Conservation (phyloP, 441 rosid genomes). For the Corymbia calophylla region DNA sequence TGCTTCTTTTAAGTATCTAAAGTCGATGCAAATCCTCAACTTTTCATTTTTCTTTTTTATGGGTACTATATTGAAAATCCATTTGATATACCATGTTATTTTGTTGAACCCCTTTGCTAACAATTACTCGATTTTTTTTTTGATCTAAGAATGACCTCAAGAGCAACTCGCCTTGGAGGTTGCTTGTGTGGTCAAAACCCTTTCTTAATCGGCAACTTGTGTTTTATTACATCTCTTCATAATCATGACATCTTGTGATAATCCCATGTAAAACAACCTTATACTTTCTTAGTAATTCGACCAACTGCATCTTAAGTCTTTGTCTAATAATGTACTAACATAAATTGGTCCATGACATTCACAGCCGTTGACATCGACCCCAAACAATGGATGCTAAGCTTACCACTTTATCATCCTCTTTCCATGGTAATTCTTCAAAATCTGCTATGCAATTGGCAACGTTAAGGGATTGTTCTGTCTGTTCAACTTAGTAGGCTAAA, state of each 20-base stretch:
- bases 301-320: not conserved
- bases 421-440: not conserved
- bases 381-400: not conserved
- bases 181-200: not conserved
- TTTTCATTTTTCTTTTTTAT: no score
- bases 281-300: no score
- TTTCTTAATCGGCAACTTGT: not conserved
- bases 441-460: not conserved
- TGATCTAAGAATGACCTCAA: not conserved
- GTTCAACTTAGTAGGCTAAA: not conserved
- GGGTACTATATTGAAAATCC: no score
- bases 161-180: not conserved
- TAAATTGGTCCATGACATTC: not conserved
- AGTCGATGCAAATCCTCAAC: no score
- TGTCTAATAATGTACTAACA: not conserved
- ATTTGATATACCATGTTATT: no score
- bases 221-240: not conserved
- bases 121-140: not conserved
- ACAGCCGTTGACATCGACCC: no score
- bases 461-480: not conserved
- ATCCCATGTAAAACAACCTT: not conserved
- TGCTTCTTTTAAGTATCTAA: no score
- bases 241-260: not conserved
- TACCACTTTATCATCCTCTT: not conserved
- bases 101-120: not conserved